Base-by-base conservation (phyloP, 768 basidiomycete genomes). In the Tricholoma hemisulphureum region DNA sequence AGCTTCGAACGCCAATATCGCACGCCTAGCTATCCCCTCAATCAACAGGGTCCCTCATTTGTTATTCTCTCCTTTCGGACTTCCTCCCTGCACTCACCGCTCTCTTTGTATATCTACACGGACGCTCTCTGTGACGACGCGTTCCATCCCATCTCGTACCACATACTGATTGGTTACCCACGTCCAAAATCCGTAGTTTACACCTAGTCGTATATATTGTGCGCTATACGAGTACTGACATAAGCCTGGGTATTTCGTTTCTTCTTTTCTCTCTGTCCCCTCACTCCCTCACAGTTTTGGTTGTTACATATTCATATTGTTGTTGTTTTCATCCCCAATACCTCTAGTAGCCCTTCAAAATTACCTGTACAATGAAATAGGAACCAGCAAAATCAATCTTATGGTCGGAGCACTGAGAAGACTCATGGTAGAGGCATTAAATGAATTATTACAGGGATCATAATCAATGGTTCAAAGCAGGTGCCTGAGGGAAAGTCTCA, bases 291-390 rank as follows among this genome's bases (percentile, higher is more conserved):
- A 7, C 37, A 7, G 16, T 16, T 18, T 39, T n/a, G n/a, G n/a
- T 39, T 39, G 37, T 18, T 39, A 39, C n/a, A 32, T 14, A 32
- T 32, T n/a, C n/a, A n/a, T n/a, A n/a, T 32, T 32, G 32, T 32
- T 9, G 72, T 75, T 11, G 59, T 55, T 2, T 51, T 74, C 43
- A 37, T n/a, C n/a, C n/a, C n/a, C n/a, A n/a, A n/a, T n/a, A n/a
- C n/a, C n/a, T n/a, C n/a, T n/a, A n/a, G n/a, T n/a, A n/a, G n/a
- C n/a, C n/a, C n/a, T n/a, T n/a, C n/a, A n/a, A n/a, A n/a, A n/a
- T n/a, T n/a, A n/a, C n/a, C n/a, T n/a, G n/a, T n/a, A n/a, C n/a
- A n/a, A n/a, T n/a, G n/a, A n/a, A n/a, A n/a, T n/a, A n/a, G n/a
- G n/a, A n/a, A n/a, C n/a, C n/a, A n/a, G n/a, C n/a, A n/a, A n/a